These are phyloP conservation scores for Amylocystis lapponica DNA, from an alignment of 768 basidiomycete species.

Conservation along the genomic window DNA sequence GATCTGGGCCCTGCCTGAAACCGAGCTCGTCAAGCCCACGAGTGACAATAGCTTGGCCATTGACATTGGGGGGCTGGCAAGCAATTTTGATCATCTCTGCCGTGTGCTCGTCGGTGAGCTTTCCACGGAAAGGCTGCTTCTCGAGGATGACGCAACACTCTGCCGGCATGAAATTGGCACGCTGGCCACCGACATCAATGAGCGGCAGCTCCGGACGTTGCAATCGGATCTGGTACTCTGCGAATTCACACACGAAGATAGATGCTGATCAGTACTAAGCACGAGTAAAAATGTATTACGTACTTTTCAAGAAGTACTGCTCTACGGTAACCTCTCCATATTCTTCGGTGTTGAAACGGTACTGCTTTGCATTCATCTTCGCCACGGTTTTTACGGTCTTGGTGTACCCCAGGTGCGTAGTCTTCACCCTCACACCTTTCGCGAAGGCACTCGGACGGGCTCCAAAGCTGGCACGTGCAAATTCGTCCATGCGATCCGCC, in stretches of 20 bases:
- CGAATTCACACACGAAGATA: not conserved
- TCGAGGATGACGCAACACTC: constrained; percentile 45
- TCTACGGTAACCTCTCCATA: constrained; percentile 38
- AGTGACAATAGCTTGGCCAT: constrained; percentile 38
- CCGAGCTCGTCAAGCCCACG: constrained; percentile 41
- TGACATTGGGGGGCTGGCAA: constrained; percentile 44
- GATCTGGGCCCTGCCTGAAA: constrained; percentile 24
- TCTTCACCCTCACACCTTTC: constrained; percentile 58
- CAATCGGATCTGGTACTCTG: constrained; percentile 41
- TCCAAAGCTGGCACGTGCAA: constrained; percentile 46
- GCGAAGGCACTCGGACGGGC: constrained; percentile 58
- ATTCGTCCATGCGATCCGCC: constrained; percentile 36
- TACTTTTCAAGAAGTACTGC: constrained; percentile 43
- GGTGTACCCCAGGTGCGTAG: constrained; percentile 66
- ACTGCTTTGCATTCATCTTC: constrained; percentile 32
- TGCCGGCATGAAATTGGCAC: constrained; percentile 35
- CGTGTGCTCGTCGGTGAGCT: constrained; percentile 49
- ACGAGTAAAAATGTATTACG: constrained; percentile 8
- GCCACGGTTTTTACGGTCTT: constrained; percentile 62
- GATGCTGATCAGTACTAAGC: not conserved
- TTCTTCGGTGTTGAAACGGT: constrained; percentile 37
- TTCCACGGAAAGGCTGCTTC: constrained; percentile 41
- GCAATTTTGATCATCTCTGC: constrained; percentile 45
- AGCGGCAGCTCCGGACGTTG: constrained; percentile 36
- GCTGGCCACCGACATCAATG: constrained; percentile 44